phyloP scores from a whole-genome alignment of 305 asterid genomes.

The Ruellia speciosa region DNA sequence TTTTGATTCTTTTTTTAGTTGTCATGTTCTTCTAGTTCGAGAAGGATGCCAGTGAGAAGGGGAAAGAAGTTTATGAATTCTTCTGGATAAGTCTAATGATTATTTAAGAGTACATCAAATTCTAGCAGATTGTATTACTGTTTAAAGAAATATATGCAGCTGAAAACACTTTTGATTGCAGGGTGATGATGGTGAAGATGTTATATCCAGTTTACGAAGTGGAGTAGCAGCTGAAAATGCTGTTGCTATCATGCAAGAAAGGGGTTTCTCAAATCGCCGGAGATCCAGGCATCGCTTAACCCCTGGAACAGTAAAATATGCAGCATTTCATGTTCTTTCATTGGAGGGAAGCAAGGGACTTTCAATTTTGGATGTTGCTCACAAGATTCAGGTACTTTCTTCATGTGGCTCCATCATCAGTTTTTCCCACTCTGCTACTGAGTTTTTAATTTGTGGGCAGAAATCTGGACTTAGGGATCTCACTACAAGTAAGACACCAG shows the following conservation, averaged over 20 bases:
- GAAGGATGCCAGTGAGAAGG: not conserved
- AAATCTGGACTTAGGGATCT: slow-evolving; percentile 95
- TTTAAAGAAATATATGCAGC: not conserved
- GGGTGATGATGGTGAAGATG: slow-evolving; percentile 50
- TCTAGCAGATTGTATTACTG: not conserved
- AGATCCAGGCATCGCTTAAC: slow-evolving; percentile 83
- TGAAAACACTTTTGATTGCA: slow-evolving; percentile 21
- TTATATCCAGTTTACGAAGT: slow-evolving; percentile 65
- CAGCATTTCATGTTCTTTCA: slow-evolving; percentile 86
- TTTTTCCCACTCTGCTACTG: slow-evolving; percentile 23
- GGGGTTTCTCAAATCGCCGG: slow-evolving; percentile 66
- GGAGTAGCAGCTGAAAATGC: slow-evolving; percentile 90
- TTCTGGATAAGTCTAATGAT: not conserved
- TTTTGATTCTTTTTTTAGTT: not conserved
- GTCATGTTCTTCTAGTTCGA: not conserved
- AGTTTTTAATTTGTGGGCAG: slow-evolving; percentile 34
- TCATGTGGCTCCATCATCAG: not conserved
- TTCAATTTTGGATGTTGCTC: slow-evolving; percentile 73
- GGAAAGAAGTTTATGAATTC: not conserved
- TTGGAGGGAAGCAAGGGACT: slow-evolving; percentile 86
- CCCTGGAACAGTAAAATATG: slow-evolving; percentile 89
- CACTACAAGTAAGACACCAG: slow-evolving; percentile 91
- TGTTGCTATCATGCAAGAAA: slow-evolving; percentile 71
- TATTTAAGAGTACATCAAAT: not conserved
- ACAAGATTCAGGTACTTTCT: slow-evolving; percentile 68